Conservation (phyloP, 306 rosid genomes). For the Cyamopsis tetragonoloba region DNA sequence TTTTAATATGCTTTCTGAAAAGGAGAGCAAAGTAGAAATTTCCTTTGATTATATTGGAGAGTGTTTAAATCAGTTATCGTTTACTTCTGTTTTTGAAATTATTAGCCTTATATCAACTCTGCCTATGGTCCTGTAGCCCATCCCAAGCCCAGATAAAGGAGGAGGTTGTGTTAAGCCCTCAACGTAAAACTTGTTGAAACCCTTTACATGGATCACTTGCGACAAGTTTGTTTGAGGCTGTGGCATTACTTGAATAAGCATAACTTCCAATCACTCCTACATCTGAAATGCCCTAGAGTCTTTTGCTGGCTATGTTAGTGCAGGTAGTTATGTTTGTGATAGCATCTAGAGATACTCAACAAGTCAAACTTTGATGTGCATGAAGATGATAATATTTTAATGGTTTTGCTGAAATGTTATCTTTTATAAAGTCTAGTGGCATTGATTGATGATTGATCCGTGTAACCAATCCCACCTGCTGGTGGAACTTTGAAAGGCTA, state of each 20-base stretch:
- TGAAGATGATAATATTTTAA: not conserved
- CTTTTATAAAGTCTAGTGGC: not conserved
- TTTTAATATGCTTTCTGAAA: not conserved
- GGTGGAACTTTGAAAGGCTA: not conserved
- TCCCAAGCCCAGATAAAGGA: too few species aligned
- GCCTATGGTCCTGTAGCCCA: too few species aligned
- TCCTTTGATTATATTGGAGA: not conserved
- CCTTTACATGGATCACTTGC: too few species aligned
- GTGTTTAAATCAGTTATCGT: not conserved
- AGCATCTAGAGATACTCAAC: not conserved
- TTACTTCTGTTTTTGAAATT: not conserved
- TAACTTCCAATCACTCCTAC: not conserved
- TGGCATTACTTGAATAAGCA: not conserved
- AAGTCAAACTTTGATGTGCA: not conserved
- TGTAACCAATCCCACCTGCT: not conserved
- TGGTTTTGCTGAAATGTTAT: not conserved
- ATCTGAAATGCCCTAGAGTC: not conserved
- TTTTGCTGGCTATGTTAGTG: not conserved
- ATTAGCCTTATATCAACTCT: not conserved
- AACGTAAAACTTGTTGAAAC: too few species aligned
- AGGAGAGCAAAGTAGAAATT: not conserved
- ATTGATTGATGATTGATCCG: not conserved
- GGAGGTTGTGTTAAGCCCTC: too few species aligned
- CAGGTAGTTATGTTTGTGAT: not conserved
- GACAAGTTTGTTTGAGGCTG: too few species aligned